phyloP scores from a whole-genome alignment of 129 eudicot genomes.

The Helianthus tuberosus region DNA sequence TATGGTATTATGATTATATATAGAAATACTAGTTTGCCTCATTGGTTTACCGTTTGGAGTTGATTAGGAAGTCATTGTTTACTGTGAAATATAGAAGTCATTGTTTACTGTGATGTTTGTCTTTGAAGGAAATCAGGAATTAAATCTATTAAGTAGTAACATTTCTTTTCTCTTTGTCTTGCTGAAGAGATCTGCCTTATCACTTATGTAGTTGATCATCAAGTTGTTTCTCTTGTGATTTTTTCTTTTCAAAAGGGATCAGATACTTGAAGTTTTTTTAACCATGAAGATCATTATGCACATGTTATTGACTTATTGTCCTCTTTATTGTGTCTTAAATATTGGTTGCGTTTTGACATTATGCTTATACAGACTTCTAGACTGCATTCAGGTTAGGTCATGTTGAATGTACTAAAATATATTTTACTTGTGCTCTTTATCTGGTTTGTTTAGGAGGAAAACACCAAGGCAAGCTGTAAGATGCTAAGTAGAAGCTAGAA shows the following conservation, averaged over 20 bases:
- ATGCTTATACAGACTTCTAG: background rate
- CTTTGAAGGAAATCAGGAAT: no score
- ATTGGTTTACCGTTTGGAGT: no score
- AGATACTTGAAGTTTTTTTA: background rate
- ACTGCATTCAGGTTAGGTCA: background rate
- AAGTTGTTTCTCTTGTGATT: background rate
- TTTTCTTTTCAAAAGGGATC: background rate
- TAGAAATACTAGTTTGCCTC: background rate
- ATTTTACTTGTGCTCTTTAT: background rate
- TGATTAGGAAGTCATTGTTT: background rate
- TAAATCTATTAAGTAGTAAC: background rate
- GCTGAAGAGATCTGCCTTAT: background rate
- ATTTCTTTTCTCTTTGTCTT: background rate
- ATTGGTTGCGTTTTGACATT: background rate
- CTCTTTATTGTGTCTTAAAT: background rate
- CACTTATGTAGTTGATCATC: background rate
- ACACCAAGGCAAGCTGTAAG: background rate
- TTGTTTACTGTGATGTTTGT: background rate
- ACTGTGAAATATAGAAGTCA: conserved; percentile 1
- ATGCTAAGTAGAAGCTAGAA: background rate
- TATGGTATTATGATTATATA: background rate
- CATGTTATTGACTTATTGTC: background rate
- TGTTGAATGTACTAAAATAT: background rate
- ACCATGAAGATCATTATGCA: background rate
- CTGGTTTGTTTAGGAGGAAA: background rate